A percentile compares a stretch with the other conserved stretches of the same genome.
Conservation (phyloP, 2,329 filamentous ascomycete genomes). For the Pseudogymnoascus sp. region DNA sequence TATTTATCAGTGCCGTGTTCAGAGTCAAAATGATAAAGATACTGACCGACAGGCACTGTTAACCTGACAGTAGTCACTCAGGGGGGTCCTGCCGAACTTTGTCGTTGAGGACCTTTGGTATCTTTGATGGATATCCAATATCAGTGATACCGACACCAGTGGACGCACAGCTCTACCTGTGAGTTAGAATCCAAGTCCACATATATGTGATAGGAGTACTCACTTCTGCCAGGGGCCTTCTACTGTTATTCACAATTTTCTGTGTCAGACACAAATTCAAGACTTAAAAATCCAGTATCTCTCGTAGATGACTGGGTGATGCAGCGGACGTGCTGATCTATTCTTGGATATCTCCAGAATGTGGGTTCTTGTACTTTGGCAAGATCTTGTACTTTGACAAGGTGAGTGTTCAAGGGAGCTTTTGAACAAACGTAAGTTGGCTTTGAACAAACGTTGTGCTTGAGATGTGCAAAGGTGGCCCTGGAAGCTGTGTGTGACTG, state of each 20-base stretch:
- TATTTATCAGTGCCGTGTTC: not conserved
- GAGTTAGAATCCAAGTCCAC: not conserved
- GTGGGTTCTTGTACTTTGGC: not conserved
- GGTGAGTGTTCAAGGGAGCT: not conserved
- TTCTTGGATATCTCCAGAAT: not conserved
- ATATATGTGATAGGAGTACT: not conserved
- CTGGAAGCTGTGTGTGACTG: not conserved
- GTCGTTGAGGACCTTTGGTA: not conserved
- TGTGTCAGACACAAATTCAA: constrained; percentile 2
- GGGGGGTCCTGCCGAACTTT: not conserved
- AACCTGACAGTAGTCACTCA: not conserved
- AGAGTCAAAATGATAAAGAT: not conserved
- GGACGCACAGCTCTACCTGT: not conserved
- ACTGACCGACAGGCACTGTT: not conserved
- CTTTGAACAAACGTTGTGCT: not conserved
- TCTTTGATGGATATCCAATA: not conserved
- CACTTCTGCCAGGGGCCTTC: not conserved
- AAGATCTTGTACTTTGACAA: not conserved
- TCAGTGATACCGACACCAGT: not conserved
- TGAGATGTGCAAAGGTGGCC: not conserved
- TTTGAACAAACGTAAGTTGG: not conserved
- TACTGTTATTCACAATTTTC: not conserved
- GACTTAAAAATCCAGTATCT: not conserved
- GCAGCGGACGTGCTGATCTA: not conserved
- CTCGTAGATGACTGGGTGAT: not conserved